Conservation (phyloP, 139 green algal species). For the Eudorina sp. region DNA sequence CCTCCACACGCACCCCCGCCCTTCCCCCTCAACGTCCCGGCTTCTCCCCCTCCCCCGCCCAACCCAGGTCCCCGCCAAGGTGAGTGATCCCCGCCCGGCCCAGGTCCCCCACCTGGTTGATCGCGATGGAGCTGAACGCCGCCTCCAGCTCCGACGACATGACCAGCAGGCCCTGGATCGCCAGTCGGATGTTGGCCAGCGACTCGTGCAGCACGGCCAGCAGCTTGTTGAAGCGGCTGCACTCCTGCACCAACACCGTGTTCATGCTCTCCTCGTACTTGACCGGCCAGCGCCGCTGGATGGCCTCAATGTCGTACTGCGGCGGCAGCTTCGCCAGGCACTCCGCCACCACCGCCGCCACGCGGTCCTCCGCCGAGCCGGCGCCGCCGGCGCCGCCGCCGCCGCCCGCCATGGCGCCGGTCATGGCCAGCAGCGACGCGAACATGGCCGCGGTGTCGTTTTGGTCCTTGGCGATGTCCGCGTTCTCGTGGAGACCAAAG, state of each 20-base stretch:
- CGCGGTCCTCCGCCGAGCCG: conserved; percentile 60
- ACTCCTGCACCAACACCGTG: conserved; percentile 78
- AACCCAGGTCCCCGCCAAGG: too few relatives aligned
- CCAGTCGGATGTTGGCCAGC: conserved; percentile 70
- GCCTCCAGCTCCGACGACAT: conserved; percentile 85
- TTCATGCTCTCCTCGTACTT: conserved; percentile 79
- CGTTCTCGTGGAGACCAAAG: conserved; percentile 84
- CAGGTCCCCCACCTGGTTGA: conserved; percentile 66
- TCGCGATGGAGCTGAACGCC: conserved; percentile 73
- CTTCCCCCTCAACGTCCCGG: too few relatives aligned
- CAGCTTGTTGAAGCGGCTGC: conserved; percentile 81
- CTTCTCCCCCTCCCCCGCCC: too few relatives aligned
- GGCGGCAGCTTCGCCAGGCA: conserved; percentile 73
- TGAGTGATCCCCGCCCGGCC: too few relatives aligned
- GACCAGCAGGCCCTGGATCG: conserved; percentile 79
- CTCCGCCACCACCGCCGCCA: conserved; percentile 56
- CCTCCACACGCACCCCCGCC: too few relatives aligned
- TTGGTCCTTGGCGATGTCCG: conserved; percentile 81
- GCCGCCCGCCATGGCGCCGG: conserved; percentile 52
- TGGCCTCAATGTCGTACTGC: conserved; percentile 76
- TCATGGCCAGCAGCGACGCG: conserved; percentile 67
- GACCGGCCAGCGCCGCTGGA: conserved; percentile 68
- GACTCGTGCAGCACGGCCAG: conserved; percentile 66
- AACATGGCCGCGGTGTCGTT: conserved; percentile 79
- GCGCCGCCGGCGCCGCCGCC: conserved; percentile 48